A percentile compares a stretch with the other conserved stretches of the same genome.
Evolutionary conservation across 805 yeast species (phyloP).

Genomic region (Cyberlindnera suaveolens): DNA sequence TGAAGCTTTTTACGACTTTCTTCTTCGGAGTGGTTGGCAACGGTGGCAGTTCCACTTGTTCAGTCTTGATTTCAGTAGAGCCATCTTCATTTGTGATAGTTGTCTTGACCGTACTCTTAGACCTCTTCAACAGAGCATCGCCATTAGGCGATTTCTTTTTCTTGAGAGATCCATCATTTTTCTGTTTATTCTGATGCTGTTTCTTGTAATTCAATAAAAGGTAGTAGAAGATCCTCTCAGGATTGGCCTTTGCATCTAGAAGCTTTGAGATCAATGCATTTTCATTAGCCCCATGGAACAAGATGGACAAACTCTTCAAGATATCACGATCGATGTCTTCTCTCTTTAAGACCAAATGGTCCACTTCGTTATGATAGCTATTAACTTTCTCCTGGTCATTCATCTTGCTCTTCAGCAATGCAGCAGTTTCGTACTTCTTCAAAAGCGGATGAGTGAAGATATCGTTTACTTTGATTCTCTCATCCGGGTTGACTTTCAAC

Average conservation of each 20-base stretch:
- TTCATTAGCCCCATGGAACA: conserved; percentile 74
- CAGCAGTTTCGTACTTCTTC: conserved; percentile 54
- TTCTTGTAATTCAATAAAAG: conserved; percentile 66
- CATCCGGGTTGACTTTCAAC: conserved; percentile 75
- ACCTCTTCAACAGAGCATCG: conserved; percentile 32
- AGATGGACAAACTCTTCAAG: conserved; percentile 64
- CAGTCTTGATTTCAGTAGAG: conserved; percentile 18
- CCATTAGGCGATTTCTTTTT: conserved; percentile 24
- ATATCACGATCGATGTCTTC: conserved; percentile 61
- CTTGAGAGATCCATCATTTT: conserved; percentile 9
- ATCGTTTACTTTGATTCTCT: conserved; percentile 72
- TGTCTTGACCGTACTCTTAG: conserved; percentile 36
- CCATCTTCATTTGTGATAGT: conserved; percentile 30
- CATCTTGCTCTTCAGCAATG: conserved; percentile 26
- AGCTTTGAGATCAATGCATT: conserved; percentile 47
- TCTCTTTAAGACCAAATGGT: conserved; percentile 30
- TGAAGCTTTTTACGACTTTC: conserved; percentile 15
- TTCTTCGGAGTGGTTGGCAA: conserved; percentile 18
- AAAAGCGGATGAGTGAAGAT: conserved; percentile 79
- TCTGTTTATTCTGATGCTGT: conserved; percentile 39
- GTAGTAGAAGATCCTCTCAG: conserved; percentile 80
- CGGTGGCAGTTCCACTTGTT: conserved; percentile 11
- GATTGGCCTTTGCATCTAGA: conserved; percentile 48
- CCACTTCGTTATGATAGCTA: conserved; percentile 33
- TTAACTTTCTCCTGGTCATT: conserved; percentile 24